Evolutionary conservation across 768 basidiomycete species (phyloP).

Genomic region (Cubamyces lactineus): DNA sequence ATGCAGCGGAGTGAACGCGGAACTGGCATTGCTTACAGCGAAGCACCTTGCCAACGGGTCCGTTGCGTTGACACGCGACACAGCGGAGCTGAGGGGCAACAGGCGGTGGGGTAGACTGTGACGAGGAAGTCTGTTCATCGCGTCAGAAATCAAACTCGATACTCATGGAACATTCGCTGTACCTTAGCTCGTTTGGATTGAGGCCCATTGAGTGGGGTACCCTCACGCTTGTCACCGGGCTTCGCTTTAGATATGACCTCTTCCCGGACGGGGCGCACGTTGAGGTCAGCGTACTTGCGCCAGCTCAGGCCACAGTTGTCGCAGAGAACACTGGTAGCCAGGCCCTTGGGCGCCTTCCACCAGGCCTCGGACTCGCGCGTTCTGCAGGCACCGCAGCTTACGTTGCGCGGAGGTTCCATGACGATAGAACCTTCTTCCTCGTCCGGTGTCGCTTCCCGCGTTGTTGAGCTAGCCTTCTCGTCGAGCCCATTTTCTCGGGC

Average conservation of each 20-base stretch:
- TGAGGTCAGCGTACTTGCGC: constrained; percentile 92
- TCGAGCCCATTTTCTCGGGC: constrained; percentile 37
- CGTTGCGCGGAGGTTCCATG: constrained; percentile 51
- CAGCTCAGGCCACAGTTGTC: constrained; percentile 86
- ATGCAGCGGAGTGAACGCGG: constrained; percentile 74
- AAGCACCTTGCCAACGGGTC: constrained; percentile 76
- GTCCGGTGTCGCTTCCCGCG: constrained; percentile 24
- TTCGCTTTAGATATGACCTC: constrained; percentile 49
- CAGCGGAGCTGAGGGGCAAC: constrained; percentile 70
- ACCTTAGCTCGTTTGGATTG: constrained; percentile 70
- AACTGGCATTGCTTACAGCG: constrained; percentile 83
- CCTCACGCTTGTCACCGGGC: constrained; percentile 58
- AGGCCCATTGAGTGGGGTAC: constrained; percentile 55
- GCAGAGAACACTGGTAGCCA: constrained; percentile 78
- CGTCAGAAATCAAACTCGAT: background rate
- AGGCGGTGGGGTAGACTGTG: constrained; percentile 59
- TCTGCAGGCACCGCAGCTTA: constrained; percentile 81
- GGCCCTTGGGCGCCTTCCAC: constrained; percentile 93
- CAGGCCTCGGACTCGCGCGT: constrained; percentile 78
- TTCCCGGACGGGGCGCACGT: constrained; percentile 71
- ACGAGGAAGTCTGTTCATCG: constrained; percentile 39
- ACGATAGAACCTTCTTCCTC: constrained; percentile 84
- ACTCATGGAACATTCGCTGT: constrained; percentile 10
- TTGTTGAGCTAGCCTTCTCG: constrained; percentile 12
- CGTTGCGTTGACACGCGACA: constrained; percentile 72